These are phyloP conservation scores for Annulohypoxylon stygium DNA, from an alignment of 495 filamentous ascomycete species.

Conservation along the genomic window DNA sequence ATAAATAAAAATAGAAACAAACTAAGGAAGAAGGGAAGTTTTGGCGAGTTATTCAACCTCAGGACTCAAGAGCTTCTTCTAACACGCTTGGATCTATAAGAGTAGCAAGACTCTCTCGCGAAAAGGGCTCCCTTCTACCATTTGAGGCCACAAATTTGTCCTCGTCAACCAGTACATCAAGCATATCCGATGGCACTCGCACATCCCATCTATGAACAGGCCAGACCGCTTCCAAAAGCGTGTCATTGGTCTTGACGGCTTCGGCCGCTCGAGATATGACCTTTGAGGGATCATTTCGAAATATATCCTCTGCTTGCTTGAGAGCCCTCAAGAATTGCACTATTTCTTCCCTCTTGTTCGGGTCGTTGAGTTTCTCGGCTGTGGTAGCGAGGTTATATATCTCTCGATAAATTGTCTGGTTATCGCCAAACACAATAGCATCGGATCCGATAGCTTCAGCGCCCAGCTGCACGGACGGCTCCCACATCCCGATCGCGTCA, in stretches of 20 bases:
- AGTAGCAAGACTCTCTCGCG: slow-evolving; percentile 51
- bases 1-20: background rate
- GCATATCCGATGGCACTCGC: slow-evolving; percentile 50
- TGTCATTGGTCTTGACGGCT: slow-evolving; percentile 49
- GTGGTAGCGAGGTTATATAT: slow-evolving; percentile 60
- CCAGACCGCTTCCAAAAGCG: slow-evolving; percentile 57
- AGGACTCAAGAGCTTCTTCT: background rate
- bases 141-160: slow-evolving; percentile 55
- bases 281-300: slow-evolving; percentile 50
- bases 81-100: slow-evolving; percentile 52
- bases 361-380: slow-evolving; percentile 54
- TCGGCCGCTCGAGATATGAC: slow-evolving; percentile 51
- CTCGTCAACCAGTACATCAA: slow-evolving; percentile 56
- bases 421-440: slow-evolving; percentile 53
- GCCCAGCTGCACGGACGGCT: slow-evolving; percentile 58
- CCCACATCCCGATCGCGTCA: slow-evolving; percentile 63
- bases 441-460: slow-evolving; percentile 49
- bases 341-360: slow-evolving; percentile 53
- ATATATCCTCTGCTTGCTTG: slow-evolving; percentile 53
- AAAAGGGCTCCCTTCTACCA: slow-evolving; percentile 45
- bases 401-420: slow-evolving; percentile 58
- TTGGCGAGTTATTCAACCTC: background rate
- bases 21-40: background rate
- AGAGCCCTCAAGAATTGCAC: slow-evolving; percentile 57
- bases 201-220: slow-evolving; percentile 57